phyloP scores from a whole-genome alignment of 495 filamentous ascomycete species.

The Lentithecium fluviatile region DNA sequence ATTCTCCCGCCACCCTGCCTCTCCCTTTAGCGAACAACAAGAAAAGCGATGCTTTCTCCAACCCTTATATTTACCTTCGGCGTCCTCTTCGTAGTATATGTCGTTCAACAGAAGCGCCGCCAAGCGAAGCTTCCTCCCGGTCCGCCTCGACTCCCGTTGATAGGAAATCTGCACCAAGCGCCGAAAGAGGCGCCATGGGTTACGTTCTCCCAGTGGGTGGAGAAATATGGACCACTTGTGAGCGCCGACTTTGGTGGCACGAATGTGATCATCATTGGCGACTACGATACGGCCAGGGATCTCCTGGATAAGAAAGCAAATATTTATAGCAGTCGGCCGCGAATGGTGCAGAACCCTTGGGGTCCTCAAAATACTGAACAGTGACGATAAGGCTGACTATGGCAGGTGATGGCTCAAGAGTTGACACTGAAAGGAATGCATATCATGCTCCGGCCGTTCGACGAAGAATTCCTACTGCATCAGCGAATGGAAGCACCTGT shows the following conservation, averaged over 20 bases:
- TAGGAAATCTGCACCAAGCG: neutral
- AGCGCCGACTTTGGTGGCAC: neutral
- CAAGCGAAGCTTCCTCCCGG: neutral
- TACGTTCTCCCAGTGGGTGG: neutral
- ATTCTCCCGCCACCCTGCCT: too few species aligned
- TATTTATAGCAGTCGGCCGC: conserved; percentile 1
- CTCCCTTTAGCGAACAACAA: too few species aligned
- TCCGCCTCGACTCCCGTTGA: neutral
- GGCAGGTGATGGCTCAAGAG: conserved; percentile 29
- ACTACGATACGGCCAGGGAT: neutral
- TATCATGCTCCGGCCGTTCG: conserved; percentile 4
- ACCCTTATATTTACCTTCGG: too few species aligned
- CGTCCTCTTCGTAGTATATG: too few species aligned
- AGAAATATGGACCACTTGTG: neutral
- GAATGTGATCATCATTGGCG: neutral
- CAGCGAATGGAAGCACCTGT: too few species aligned
- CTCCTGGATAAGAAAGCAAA: neutral
- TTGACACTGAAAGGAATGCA: neutral
- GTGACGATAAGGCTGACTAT: neutral
- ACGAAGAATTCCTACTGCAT: neutral
- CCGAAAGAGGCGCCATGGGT: neutral
- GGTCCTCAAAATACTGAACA: too few species aligned
- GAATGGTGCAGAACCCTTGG: neutral
- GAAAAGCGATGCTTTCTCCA: too few species aligned
- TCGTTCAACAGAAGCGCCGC: too few species aligned